phyloP scores from a whole-genome alignment of 1,139 yeast species.

The Arxiozyma slooffiae region DNA sequence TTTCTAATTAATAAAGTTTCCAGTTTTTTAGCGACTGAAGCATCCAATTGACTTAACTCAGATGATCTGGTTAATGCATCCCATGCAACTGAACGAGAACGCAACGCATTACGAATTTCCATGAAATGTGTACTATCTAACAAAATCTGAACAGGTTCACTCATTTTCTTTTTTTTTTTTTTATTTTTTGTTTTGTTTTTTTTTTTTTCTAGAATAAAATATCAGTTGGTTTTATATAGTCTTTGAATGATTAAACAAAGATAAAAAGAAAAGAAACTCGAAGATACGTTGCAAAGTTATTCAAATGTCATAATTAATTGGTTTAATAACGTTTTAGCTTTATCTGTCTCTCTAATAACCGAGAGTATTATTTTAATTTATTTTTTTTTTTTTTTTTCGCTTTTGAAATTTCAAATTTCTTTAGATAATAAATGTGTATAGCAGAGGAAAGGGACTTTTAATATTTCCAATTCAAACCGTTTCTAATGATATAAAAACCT shows the following conservation, averaged over 20 bases:
- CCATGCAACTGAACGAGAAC: constrained; percentile 87
- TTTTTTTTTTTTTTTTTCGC: not conserved
- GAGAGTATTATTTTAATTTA: no score
- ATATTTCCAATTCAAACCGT: not conserved
- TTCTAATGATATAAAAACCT: not conserved
- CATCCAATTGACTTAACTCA: constrained; percentile 37
- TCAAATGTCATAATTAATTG: not conserved
- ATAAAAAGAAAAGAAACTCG: not conserved
- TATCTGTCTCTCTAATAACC: not conserved
- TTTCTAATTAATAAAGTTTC: constrained; percentile 22
- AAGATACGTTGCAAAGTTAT: not conserved
- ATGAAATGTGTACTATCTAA: constrained; percentile 58
- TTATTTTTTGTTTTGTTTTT: no score
- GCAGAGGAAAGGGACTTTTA: not conserved
- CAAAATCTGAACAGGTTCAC: constrained; percentile 12
- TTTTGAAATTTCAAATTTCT: no score
- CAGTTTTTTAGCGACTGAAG: constrained; percentile 24
- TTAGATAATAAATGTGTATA: not conserved
- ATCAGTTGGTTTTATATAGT: not conserved
- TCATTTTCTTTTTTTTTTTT: no score
- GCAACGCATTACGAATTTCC: constrained; percentile 63
- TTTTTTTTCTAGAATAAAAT: not conserved
- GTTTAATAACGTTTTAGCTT: not conserved
- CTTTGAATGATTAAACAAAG: not conserved
- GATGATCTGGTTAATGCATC: constrained; percentile 77